Conservation (phyloP, 1,139 yeast species). For the Debaryomyces udenii region DNA sequence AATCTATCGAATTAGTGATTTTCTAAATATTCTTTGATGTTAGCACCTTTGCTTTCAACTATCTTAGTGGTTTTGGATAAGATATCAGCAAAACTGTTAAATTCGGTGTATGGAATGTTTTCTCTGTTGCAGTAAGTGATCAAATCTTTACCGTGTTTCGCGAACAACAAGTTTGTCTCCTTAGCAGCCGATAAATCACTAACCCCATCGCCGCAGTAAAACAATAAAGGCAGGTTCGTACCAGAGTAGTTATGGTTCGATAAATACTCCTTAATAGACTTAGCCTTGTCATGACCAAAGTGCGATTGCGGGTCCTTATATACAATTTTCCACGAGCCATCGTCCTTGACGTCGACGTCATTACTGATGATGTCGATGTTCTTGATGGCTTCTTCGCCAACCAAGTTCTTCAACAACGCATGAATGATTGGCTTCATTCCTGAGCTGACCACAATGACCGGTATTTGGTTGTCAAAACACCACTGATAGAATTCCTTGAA, state of each 20-base stretch:
- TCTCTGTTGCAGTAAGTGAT: conserved; percentile 82
- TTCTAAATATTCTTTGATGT: conserved; percentile 32
- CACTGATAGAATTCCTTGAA: conserved; percentile 80
- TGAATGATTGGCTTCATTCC: conserved; percentile 93
- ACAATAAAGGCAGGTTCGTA: conserved; percentile 53
- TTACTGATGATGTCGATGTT: conserved; percentile 84
- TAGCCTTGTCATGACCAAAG: conserved; percentile 94
- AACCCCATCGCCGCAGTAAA: conserved; percentile 97
- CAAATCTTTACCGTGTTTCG: conserved; percentile 89
- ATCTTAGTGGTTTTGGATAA: conserved; percentile 49
- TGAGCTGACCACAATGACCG: conserved; percentile 78
- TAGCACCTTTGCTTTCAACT: conserved; percentile 29
- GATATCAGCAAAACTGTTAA: conserved; percentile 75
- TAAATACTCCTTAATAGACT: conserved; percentile 72
- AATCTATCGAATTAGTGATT: conserved; percentile 18
- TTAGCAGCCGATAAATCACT: conserved; percentile 93
- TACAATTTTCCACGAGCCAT: conserved; percentile 73
- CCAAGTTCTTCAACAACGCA: conserved; percentile 70
- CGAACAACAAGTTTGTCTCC: conserved; percentile 90
- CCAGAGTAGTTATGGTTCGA: conserved; percentile 40
- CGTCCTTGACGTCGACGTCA: conserved; percentile 61
- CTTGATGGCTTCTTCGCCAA: conserved; percentile 74
- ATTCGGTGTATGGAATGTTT: conserved; percentile 81
- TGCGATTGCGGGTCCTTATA: conserved; percentile 79
- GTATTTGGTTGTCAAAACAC: conserved; percentile 71